phyloP scores from a whole-genome alignment of 129 eudicot species.

The Kitagawia praeruptora region DNA sequence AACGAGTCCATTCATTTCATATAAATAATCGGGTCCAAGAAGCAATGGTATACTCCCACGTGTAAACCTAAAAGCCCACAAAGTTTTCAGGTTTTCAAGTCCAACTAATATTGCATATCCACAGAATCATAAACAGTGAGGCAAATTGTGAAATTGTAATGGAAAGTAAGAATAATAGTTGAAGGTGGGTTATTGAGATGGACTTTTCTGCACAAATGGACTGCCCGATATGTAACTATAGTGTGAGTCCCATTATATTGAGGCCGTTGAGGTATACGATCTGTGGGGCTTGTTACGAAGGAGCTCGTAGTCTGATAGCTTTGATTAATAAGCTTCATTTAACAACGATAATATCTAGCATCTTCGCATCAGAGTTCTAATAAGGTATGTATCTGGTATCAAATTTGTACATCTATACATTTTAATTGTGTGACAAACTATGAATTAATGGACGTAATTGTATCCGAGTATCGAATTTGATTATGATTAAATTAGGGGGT shows the following conservation, averaged over 20 bases:
- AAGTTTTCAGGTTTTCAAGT: neutral
- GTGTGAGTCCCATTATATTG: slow-evolving; percentile 4
- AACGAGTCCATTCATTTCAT: too few species aligned
- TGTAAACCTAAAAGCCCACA: neutral
- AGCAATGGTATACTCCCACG: neutral
- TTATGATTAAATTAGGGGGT: too few species aligned
- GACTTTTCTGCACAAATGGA: slow-evolving; percentile 9
- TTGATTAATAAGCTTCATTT: slow-evolving; percentile 6
- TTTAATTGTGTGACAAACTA: too few species aligned
- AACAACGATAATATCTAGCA: neutral
- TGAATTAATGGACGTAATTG: too few species aligned
- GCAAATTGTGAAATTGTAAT: neutral
- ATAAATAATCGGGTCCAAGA: neutral
- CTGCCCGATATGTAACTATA: slow-evolving; percentile 12
- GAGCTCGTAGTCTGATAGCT: slow-evolving; percentile 9
- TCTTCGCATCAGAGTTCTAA: neutral
- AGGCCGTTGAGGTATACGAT: slow-evolving; percentile 5
- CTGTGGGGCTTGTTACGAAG: slow-evolving; percentile 18
- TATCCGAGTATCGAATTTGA: too few species aligned
- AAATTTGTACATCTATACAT: too few species aligned
- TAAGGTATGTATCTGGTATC: neutral
- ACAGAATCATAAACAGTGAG: neutral
- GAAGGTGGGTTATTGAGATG: neutral
- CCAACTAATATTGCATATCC: neutral
- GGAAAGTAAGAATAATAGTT: neutral